Evolutionary conservation across 139 green algal genomes (phyloP), one percentile per base, ranked within the genome.

Genomic region (Pycnococcus provasolii): DNA sequence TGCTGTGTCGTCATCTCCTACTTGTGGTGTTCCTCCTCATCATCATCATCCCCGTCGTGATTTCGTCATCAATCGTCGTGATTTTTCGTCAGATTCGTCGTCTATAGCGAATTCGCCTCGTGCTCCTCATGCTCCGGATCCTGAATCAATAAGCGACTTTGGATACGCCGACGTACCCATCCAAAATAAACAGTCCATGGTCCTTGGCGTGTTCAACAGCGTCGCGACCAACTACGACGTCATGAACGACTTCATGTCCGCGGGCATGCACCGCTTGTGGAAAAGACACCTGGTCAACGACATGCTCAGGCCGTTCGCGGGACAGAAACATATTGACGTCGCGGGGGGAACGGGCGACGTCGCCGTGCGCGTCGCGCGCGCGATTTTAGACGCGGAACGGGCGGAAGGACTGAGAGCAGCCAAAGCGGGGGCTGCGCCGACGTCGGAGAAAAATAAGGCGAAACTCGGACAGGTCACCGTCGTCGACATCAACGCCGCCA

Each of bases 241-340:
- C 2, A 99, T 99, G 94, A 99, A 99, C 62, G 94, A 99, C 77
- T 70, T 97, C 6, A 99, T 99, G 94, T 96, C 87, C 63, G 87
- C 74, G 1, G 92, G 92, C 15, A 46, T 98, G 74, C 94, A 99
- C 72, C 77, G 94, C 1, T 59, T 95, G 37, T 99, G 94, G 94
- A 99, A 99, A 68, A 89, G 96, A 79, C 77, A 79, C 0, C 41
- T 73, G 37, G 58, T 77, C 1, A 65, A 26, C 26, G 26, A 86
- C 40, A 76, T 76, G 42, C 74, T 97, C 46, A 66, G 73, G 2
- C 85, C 88, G 4, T 95, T 94, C 72, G 76, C 88, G 2, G 85
- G 87, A 7, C 90, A 92, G 87, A 74, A 77, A 13, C 94, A 99
- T 72, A 76, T 99, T 43, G 94, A 99, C 69, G 90, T 98, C 13